Evolutionary conservation across 805 yeast genomes (phyloP).

Genomic region (Candida broadrunensis): DNA sequence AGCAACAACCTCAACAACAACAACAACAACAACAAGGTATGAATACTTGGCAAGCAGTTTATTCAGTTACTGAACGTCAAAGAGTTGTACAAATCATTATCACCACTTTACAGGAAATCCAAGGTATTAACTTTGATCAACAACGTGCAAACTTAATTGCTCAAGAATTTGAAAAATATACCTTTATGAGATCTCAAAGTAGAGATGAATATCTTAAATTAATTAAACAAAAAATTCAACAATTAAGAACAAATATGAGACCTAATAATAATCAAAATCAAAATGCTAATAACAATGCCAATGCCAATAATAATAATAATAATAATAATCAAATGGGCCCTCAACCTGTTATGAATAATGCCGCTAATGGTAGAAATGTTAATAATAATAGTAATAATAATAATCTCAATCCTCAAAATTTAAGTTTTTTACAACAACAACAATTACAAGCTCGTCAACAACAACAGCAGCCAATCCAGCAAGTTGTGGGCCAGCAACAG

Average conservation of each 20-base stretch:
- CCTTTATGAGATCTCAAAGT: constrained; percentile 55
- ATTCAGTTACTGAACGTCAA: constrained; percentile 33
- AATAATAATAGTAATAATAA: not conserved
- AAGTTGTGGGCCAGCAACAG: constrained; percentile 44
- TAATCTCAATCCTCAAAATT: not conserved
- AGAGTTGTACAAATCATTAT: constrained; percentile 37
- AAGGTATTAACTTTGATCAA: constrained; percentile 27
- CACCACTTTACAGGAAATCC: constrained; percentile 36
- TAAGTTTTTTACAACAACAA: constrained; percentile 8
- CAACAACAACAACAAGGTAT: not conserved
- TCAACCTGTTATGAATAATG: constrained; percentile 12
- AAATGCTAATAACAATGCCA: constrained; percentile 4
- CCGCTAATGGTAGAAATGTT: constrained; percentile 14
- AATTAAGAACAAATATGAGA: constrained; percentile 22
- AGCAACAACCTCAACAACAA: not conserved
- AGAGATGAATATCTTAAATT: constrained; percentile 54
- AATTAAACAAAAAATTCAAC: constrained; percentile 37
- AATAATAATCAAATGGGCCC: constrained; percentile 13
- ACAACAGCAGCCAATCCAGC: constrained; percentile 18
- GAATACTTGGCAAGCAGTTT: constrained; percentile 24
- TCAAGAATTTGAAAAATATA: constrained; percentile 67
- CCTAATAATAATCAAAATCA: not conserved
- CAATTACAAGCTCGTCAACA: constrained; percentile 13
- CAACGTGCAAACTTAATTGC: constrained; percentile 46
- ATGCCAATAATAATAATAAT: constrained; percentile 1